Evolutionary conservation across 1,284 basidiomycete species (phyloP), one percentile per base, ranked within the genome.

Genomic region (Lentinula novae-zelandiae): DNA sequence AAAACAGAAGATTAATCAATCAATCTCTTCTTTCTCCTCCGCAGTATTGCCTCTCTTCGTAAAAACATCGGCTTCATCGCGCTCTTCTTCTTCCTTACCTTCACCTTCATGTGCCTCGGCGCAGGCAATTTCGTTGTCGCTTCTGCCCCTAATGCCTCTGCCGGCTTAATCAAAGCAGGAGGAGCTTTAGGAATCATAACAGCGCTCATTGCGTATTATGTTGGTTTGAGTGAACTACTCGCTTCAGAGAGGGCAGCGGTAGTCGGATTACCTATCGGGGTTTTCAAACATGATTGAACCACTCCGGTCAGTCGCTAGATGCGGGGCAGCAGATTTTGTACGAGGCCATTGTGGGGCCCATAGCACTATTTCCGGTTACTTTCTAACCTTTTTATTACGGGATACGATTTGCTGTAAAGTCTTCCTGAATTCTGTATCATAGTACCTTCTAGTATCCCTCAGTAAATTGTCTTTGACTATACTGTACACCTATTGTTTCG

Each of bases 41-140:
- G 44, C 63, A 88, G 88, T 46, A 66, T 92, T 57, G 87, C 82
- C 1, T 76, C 87, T 0, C 72, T 92, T 8, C 83, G 88, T 58
- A 86, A 85, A 49, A 91, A 84, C 59, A 56, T 90, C 36, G 84
- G 82, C 1, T 82, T 93, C 58, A 78, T 87, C 49, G 68, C 78
- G 2, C 79, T 96, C 33, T 91, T 98, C 76, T 80, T 84, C 71
- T 85, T 85, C 77, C 82, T 97, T 5, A 79, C 84, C 34, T 34
- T 84, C 39, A 87, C 89, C 0, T 88, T 90, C 72, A 69, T 83
- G 50, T 66, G 86, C 20, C 80, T 90, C 46, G 84, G 81, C 1
- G 71, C 74, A 20, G 81, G 79, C 67, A 67, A 76, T 64, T 82
- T 76, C 67, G 54, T 56, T 20, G 27, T 34, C 27, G 12, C 40